Evolutionary conservation across 1,284 basidiomycete genomes (phyloP), one percentile per base, ranked within the genome.

Genomic region (Mycena citricolor): DNA sequence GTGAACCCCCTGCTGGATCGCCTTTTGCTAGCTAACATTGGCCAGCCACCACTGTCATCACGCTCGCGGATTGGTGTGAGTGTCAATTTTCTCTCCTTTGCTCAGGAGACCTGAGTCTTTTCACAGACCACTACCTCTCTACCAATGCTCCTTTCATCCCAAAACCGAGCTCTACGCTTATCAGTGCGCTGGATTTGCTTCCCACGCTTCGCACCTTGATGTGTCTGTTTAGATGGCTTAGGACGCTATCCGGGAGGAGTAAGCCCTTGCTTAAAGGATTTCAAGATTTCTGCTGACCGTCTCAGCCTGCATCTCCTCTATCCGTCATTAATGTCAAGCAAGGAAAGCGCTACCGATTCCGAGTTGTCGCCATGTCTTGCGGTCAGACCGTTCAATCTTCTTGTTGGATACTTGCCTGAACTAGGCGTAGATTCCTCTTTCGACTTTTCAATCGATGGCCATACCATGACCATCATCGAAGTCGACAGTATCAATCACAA

Each of bases 331-430:
- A 35, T 11, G 62, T 72, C 28, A 48, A 54, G 6, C 40, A 54
- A n/a, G 63, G 62, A 5, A 63, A 65, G 38, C 64, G 67, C 14
- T 76, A 79, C 54, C 70, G 79, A 12, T 69, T 82, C 56, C 71
- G 80, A 2, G 58, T 82, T 22, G 65, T 81, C 47, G 71, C 76
- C 39, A 60, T 73, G 1, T 65, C 65, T n/a, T 69, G 67, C 44
- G 64, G 32, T 33, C n/a, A n/a, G n/a, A 25, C 19, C n/a, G n/a
- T 47, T 28, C 31, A n/a, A 11, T n/a, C 14, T 12, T 5, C 34
- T 14, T 17, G n/a, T 32, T 4, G 8, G 5, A 10, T 32, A n/a
- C n/a, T n/a, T n/a, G n/a, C n/a, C n/a, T n/a, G n/a, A n/a, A n/a
- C n/a, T n/a, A n/a, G n/a, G n/a, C n/a, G n/a, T 19, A 35, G 41